Evolutionary conservation across 2,329 filamentous ascomycete species (phyloP).

Genomic region (Dactylellina leptospora): DNA sequence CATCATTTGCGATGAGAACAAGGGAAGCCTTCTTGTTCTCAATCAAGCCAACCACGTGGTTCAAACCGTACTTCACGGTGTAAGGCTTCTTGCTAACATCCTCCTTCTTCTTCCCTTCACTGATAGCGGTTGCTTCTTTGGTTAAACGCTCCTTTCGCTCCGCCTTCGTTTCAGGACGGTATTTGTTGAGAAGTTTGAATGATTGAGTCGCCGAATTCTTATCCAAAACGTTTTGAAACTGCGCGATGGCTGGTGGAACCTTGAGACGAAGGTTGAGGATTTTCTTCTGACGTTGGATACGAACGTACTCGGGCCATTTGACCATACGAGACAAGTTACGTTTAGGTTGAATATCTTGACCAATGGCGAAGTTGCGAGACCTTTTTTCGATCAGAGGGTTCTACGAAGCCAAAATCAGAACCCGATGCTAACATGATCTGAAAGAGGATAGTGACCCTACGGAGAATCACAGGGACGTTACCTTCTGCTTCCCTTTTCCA

Average conservation of each 20-base stretch:
- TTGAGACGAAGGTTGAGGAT: constrained; percentile 92
- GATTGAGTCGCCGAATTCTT: constrained; percentile 95
- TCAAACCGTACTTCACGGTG: constrained; percentile 98
- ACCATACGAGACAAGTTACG: constrained; percentile 98
- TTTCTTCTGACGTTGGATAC: constrained; percentile 86
- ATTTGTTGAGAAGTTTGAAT: constrained; percentile 99
- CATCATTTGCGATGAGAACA: constrained; percentile 98
- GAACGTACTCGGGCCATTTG: constrained; percentile 99
- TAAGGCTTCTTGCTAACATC: constrained; percentile 99
- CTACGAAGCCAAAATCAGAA: constrained; percentile 64
- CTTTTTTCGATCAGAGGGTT: constrained; percentile 99
- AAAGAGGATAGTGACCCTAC: neutral
- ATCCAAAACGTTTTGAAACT: constrained; percentile 98
- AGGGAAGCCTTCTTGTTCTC: constrained; percentile 99
- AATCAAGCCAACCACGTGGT: constrained; percentile 96
- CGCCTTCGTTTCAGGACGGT: constrained; percentile 97
- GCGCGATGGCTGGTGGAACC: constrained; percentile 94
- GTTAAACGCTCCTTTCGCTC: constrained; percentile 99
- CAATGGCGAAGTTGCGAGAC: constrained; percentile 96
- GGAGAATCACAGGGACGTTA: constrained; percentile 65
- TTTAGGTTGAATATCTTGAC: constrained; percentile 96
- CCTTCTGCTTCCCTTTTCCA: constrained; percentile 92
- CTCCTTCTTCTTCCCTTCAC: constrained; percentile 99
- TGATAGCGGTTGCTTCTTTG: constrained; percentile 96
- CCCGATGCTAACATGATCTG: constrained; percentile 52